A percentile compares a stretch with the other conserved stretches of the same genome.
Conservation (phyloP, 805 yeast species). For the Nakazawaea ambrosiae region DNA sequence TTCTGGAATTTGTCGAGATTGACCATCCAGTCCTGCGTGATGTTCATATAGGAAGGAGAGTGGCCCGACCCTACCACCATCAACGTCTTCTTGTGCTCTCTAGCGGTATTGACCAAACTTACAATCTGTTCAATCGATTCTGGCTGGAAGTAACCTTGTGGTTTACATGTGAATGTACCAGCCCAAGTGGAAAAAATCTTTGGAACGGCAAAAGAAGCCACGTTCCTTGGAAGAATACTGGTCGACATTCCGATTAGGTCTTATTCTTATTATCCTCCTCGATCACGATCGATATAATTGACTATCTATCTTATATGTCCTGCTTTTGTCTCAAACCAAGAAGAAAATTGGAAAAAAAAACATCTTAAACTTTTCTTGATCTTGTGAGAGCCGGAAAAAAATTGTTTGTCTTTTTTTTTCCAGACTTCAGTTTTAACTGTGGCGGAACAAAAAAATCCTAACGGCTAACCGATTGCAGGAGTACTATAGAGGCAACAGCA, state of each 20-base stretch:
- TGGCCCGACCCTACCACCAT: slow-evolving; percentile 92
- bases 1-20: slow-evolving; percentile 69
- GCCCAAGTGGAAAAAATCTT: slow-evolving; percentile 71
- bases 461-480: too few species aligned
- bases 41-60: slow-evolving; percentile 86
- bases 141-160: slow-evolving; percentile 80
- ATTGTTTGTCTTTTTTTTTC: too few species aligned
- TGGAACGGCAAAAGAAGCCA: slow-evolving; percentile 28
- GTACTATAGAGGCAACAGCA: too few species aligned
- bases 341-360: not conserved
- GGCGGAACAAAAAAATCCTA: too few species aligned
- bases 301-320: too few species aligned
- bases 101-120: slow-evolving; percentile 61
- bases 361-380: not conserved
- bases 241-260: slow-evolving; percentile 2
- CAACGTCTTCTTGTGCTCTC: slow-evolving; percentile 50
- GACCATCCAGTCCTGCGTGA: slow-evolving; percentile 83
- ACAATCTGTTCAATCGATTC: slow-evolving; percentile 57
- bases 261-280: too few species aligned
- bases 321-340: too few species aligned
- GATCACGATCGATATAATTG: not conserved
- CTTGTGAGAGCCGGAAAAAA: too few species aligned
- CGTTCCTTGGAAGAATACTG: slow-evolving; percentile 16
- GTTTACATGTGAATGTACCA: slow-evolving; percentile 71
- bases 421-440: too few species aligned